A percentile compares a stretch with the other conserved stretches of the same genome.
phyloP scores from a whole-genome alignment of 1,139 yeast genomes.

The Candida tropicalis region DNA sequence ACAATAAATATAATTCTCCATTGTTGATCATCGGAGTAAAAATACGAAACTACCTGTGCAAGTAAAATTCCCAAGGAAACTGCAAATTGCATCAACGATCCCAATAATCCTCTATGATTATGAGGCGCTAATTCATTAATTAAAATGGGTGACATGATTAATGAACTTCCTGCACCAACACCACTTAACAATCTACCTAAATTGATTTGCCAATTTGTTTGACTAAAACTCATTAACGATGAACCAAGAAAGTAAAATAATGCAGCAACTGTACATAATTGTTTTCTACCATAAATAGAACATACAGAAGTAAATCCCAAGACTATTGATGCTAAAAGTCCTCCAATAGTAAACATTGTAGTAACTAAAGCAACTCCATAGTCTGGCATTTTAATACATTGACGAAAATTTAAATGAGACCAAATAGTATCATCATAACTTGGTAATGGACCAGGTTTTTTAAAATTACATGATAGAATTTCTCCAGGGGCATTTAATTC shows the following conservation, averaged over 20 bases:
- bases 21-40: constrained; percentile 36
- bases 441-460: constrained; percentile 25
- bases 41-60: constrained; percentile 36
- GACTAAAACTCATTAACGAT: constrained; percentile 27
- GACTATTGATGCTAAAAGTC: constrained; percentile 33
- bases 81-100: constrained; percentile 39
- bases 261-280: constrained; percentile 28
- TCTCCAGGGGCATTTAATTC: constrained; percentile 84
- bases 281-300: constrained; percentile 29
- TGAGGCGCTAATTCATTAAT: constrained; percentile 41
- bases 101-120: constrained; percentile 42
- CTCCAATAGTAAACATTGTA: constrained; percentile 43
- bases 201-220: constrained; percentile 21
- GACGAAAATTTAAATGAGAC: constrained; percentile 25
- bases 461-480: constrained; percentile 50
- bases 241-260: constrained; percentile 31
- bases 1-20: constrained; percentile 37
- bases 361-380: constrained; percentile 31
- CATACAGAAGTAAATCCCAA: constrained; percentile 33
- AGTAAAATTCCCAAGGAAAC: constrained; percentile 37
- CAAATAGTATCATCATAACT: constrained; percentile 31
- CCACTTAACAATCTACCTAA: constrained; percentile 38
- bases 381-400: constrained; percentile 34
- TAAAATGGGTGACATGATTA: constrained; percentile 41
- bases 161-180: constrained; percentile 41